A percentile compares a stretch with the other conserved stretches of the same genome.
phyloP scores from a whole-genome alignment of 441 rosid species.

The Brassica balearica region DNA sequence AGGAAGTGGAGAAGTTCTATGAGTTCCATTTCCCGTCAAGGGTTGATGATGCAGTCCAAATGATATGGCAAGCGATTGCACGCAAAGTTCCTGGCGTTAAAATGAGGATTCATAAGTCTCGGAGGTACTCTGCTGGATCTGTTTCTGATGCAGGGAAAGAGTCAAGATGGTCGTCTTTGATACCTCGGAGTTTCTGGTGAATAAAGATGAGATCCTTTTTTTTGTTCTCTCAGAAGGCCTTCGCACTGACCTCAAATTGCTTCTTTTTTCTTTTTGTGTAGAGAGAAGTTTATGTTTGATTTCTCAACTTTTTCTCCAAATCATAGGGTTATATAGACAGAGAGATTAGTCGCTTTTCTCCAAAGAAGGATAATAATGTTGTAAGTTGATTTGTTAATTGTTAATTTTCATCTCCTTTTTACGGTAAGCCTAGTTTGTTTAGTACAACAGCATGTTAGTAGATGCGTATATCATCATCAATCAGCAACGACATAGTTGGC shows the following conservation, averaged over 20 bases:
- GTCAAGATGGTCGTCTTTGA: conserved; percentile 44
- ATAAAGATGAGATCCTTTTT: conserved; percentile 8
- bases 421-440: neutral
- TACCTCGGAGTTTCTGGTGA: conserved; percentile 69
- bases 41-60: conserved; percentile 86
- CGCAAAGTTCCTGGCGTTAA: conserved; percentile 74
- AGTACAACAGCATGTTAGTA: too few relatives aligned
- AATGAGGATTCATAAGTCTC: conserved; percentile 69
- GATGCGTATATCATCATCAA: too few relatives aligned
- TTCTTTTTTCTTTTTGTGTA: conserved; percentile 26
- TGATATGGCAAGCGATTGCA: conserved; percentile 91
- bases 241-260: conserved; percentile 31
- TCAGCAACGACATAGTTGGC: too few relatives aligned
- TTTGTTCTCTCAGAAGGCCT: conserved; percentile 20
- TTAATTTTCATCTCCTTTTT: conserved; percentile 17
- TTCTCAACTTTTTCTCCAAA: conserved; percentile 35
- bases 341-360: conserved; percentile 7
- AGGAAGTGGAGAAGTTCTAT: conserved; percentile 63
- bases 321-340: conserved; percentile 32
- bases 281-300: conserved; percentile 33
- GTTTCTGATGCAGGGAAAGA: conserved; percentile 30
- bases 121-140: conserved; percentile 56
- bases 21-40: conserved; percentile 80
- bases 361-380: conserved; percentile 33
- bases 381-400: conserved; percentile 27